These are phyloP conservation scores for Podospora sp. DNA, from an alignment of 495 filamentous ascomycete genomes.

Conservation along the genomic window DNA sequence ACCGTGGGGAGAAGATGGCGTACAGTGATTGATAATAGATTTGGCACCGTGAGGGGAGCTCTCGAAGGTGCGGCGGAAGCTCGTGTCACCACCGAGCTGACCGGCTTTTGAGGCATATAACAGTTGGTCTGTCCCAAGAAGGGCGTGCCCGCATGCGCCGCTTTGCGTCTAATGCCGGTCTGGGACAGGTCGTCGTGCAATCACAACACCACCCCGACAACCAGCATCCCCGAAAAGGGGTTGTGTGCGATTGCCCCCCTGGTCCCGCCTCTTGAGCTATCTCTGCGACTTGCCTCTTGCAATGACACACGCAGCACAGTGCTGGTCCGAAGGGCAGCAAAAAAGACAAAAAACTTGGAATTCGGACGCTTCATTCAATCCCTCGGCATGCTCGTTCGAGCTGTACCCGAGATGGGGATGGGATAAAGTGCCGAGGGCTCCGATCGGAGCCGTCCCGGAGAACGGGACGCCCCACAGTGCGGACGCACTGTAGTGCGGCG, in stretches of 20 bases:
- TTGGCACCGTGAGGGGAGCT: conserved; percentile 20
- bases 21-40: conserved; percentile 12
- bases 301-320: background rate
- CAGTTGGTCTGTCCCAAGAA: conserved; percentile 3
- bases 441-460: conserved; percentile 2
- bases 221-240: background rate
- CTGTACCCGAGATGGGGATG: background rate
- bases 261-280: background rate
- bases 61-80: background rate
- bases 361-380: background rate
- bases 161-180: background rate
- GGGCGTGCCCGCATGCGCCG: conserved; percentile 7
- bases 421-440: background rate
- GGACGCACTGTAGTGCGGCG: background rate
- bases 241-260: background rate
- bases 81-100: background rate
- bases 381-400: background rate
- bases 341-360: background rate
- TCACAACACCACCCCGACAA: background rate
- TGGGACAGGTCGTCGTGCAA: background rate
- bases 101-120: background rate
- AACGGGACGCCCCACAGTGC: conserved; percentile 5
- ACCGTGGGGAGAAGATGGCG: conserved; percentile 1
- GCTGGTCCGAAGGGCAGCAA: background rate
- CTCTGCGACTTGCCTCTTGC: background rate